Evolutionary conservation across 176 grass and related monocot species (phyloP).

Genomic region (Ensete ventricosum): DNA sequence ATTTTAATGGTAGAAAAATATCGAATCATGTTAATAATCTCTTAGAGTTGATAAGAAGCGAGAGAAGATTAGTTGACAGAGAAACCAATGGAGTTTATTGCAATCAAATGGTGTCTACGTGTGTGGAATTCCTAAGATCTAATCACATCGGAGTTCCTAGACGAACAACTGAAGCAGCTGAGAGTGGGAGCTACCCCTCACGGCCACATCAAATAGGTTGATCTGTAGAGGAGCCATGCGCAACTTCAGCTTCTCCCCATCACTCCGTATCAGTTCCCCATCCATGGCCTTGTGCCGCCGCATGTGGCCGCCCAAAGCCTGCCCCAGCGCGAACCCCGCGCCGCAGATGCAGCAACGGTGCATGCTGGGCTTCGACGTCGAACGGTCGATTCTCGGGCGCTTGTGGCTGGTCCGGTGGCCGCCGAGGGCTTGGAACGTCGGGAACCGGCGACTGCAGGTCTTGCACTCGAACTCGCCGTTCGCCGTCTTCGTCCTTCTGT

Average conservation of each 20-base stretch:
- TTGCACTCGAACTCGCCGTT: conserved; percentile 11
- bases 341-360: conserved; percentile 1
- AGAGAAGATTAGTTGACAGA: too few species aligned
- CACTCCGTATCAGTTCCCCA: conserved; percentile 4
- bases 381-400: neutral
- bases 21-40: too few species aligned
- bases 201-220: neutral
- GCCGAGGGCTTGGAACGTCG: conserved; percentile 16
- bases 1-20: too few species aligned
- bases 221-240: neutral
- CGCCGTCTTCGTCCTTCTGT: neutral
- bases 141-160: neutral
- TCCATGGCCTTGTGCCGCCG: neutral
- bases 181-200: neutral
- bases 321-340: neutral
- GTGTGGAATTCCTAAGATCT: too few species aligned
- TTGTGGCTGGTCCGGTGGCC: conserved; percentile 11
- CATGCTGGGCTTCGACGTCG: too few species aligned
- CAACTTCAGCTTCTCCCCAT: neutral
- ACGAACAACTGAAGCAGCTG: neutral
- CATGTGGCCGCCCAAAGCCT: conserved; percentile 16
- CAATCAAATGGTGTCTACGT: too few species aligned
- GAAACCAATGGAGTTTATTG: too few species aligned
- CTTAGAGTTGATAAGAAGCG: too few species aligned
- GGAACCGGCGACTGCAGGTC: conserved; percentile 10